These are phyloP conservation scores for Lepidium africanum DNA, from an alignment of 345 rosid species.

Conservation along the genomic window DNA sequence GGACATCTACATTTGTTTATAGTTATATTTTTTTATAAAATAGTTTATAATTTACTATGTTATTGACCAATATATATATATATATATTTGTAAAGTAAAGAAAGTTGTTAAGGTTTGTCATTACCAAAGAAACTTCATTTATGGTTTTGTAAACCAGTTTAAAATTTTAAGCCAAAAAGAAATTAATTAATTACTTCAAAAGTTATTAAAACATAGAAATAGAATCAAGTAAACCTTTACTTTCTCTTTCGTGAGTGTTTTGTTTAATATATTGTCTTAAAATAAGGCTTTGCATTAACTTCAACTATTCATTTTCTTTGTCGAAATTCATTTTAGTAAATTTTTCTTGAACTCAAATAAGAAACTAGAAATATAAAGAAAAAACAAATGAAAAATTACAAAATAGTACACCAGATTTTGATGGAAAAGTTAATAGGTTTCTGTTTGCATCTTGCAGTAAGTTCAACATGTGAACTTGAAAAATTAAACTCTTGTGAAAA, in stretches of 20 bases:
- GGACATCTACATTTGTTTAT: no score
- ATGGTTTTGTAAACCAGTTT: background rate
- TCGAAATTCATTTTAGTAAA: background rate
- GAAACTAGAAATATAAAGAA: background rate
- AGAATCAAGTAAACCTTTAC: slow-evolving; percentile 3
- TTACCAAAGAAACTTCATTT: background rate
- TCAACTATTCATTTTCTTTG: background rate
- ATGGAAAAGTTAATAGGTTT: slow-evolving; percentile 11
- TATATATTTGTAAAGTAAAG: background rate
- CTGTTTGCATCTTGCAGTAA: slow-evolving; percentile 2
- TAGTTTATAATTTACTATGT: no score
- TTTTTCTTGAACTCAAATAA: background rate
- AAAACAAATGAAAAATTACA: background rate
- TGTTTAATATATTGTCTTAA: background rate
- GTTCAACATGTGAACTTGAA: slow-evolving; percentile 28
- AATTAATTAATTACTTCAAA: background rate
- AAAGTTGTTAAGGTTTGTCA: background rate
- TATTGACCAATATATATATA: background rate
- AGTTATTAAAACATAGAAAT: background rate
- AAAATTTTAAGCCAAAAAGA: background rate
- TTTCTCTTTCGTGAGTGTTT: background rate
- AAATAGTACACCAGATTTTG: slow-evolving; percentile 8
- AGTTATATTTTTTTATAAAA: no score
- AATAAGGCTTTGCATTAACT: background rate
- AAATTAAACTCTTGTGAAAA: background rate